phyloP scores from a whole-genome alignment of 202 grass and related monocot genomes.

The Zoysia matrella region DNA sequence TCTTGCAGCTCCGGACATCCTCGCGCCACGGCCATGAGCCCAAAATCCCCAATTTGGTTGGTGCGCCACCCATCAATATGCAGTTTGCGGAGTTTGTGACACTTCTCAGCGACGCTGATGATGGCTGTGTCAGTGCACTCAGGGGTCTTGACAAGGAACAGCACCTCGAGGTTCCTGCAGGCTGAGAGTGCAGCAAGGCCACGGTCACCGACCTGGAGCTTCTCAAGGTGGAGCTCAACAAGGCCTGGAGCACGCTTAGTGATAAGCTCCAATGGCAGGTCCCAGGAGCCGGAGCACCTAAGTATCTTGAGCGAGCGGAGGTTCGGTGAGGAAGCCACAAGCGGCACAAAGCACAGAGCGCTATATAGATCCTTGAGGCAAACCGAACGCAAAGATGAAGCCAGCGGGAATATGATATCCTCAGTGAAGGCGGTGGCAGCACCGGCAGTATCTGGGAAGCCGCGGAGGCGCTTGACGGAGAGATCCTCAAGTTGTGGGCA shows the following conservation, averaged over 20 bases:
- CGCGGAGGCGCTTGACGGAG: constrained; percentile 69
- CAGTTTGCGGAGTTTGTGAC: constrained; percentile 75
- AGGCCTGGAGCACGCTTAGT: constrained; percentile 43
- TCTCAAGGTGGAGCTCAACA: constrained; percentile 83
- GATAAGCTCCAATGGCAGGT: constrained; percentile 64
- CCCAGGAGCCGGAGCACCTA: constrained; percentile 80
- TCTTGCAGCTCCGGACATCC: constrained; percentile 75
- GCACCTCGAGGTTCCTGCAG: constrained; percentile 65
- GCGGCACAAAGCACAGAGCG: constrained; percentile 66
- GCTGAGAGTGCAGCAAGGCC: constrained; percentile 60
- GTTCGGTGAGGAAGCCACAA: constrained; percentile 60
- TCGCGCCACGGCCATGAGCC: constrained; percentile 67
- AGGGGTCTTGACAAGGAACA: constrained; percentile 78
- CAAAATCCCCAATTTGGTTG: constrained; percentile 72
- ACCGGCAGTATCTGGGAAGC: constrained; percentile 47
- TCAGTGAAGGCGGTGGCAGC: constrained; percentile 21
- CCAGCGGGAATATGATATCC: constrained; percentile 43
- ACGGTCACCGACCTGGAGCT: constrained; percentile 77
- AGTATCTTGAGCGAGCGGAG: constrained; percentile 71
- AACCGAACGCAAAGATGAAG: constrained; percentile 59
- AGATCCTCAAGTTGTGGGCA: constrained; percentile 69
- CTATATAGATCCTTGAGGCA: constrained; percentile 85
- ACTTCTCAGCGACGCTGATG: constrained; percentile 61
- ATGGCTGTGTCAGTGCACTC: constrained; percentile 78
- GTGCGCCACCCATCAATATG: constrained; percentile 89